Conservation (phyloP, 129 eudicot species). For the Saposhnikovia divaricata region DNA sequence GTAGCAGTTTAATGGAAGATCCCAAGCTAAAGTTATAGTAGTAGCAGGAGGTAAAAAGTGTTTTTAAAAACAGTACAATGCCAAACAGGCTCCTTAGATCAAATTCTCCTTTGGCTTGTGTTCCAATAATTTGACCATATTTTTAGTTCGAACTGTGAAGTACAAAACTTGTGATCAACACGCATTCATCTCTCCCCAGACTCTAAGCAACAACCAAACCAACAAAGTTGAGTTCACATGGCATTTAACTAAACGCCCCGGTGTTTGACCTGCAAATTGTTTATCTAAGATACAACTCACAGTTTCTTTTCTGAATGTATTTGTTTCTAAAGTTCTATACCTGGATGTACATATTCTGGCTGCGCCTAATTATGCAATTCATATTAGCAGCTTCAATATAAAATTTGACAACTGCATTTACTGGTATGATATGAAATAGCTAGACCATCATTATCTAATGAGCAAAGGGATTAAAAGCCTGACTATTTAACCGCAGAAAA, state of each 20-base stretch:
- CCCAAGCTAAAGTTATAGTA: no score
- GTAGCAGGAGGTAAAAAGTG: no score
- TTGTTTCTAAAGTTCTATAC: background rate
- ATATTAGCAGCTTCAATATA: background rate
- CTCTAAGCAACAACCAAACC: background rate
- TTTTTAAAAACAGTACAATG: no score
- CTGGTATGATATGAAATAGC: background rate
- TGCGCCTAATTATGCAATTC: background rate
- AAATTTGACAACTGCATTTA: background rate
- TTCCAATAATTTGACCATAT: no score
- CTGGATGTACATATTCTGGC: background rate
- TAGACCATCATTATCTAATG: background rate
- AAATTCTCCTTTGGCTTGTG: no score
- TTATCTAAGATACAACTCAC: background rate
- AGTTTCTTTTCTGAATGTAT: background rate
- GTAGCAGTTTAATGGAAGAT: no score
- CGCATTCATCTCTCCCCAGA: background rate
- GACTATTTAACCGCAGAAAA: background rate
- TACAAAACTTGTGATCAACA: background rate
- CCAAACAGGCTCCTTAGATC: no score
- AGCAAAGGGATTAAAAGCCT: background rate
- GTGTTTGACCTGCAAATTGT: background rate
- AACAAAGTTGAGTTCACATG: background rate
- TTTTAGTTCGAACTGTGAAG: background rate
- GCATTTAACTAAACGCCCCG: background rate